A percentile compares a stretch with the other conserved stretches of the same genome.
Evolutionary conservation across 805 yeast genomes (phyloP).

Genomic region (Yarrowia sp.): DNA sequence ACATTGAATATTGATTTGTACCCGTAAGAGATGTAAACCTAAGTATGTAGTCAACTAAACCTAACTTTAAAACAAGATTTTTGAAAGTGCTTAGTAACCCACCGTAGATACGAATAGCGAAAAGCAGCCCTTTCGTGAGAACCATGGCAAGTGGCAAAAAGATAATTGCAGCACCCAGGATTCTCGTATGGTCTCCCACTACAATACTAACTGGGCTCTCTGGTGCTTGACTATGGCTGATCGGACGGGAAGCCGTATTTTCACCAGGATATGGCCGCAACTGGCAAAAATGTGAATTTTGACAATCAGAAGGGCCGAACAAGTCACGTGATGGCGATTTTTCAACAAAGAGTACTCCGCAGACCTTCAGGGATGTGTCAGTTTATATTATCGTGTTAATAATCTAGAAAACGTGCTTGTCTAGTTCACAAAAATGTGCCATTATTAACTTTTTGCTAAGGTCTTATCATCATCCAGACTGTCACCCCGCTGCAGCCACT

Average conservation of each 20-base stretch:
- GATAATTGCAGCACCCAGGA: constrained; percentile 19
- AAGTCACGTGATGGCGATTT: constrained; percentile 7
- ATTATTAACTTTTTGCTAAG: too few relatives aligned
- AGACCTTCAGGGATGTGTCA: too few relatives aligned
- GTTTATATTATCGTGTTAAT: too few relatives aligned
- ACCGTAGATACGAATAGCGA: background rate
- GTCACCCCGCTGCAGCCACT: too few relatives aligned
- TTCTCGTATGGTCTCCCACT: constrained; percentile 33
- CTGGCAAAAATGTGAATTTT: background rate
- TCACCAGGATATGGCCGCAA: constrained; percentile 32
- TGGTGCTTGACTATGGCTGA: constrained; percentile 33
- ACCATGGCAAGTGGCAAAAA: background rate
- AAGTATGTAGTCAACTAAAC: background rate
- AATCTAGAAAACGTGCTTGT: too few relatives aligned
- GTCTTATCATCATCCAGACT: too few relatives aligned
- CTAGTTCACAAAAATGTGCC: too few relatives aligned
- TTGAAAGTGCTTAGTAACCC: background rate
- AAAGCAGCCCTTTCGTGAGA: too few relatives aligned
- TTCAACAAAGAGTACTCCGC: background rate
- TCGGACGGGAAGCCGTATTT: constrained; percentile 34
- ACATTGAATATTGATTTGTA: background rate
- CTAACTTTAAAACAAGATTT: too few relatives aligned
- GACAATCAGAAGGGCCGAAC: background rate
- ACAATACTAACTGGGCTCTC: constrained; percentile 32
- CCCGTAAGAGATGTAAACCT: background rate